Conservation (phyloP, 345 rosid species). For the Eucalyptus shirleyi region DNA sequence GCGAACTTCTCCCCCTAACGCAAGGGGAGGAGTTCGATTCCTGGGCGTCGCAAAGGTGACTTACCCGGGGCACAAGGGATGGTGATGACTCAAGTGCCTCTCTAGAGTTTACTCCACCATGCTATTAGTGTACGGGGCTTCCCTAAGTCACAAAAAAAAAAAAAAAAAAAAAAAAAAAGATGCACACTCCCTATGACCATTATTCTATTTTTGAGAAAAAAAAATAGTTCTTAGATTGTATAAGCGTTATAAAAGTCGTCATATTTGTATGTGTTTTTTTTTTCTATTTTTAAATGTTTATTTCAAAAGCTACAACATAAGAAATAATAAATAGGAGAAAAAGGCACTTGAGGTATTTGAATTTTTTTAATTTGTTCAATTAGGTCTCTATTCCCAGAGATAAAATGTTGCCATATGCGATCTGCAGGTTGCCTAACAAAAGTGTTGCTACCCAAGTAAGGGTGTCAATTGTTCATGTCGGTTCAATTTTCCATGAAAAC, state of each 20-base stretch:
- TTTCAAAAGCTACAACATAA: background rate
- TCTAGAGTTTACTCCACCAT: no score
- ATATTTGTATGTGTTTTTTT: background rate
- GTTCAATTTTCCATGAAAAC: no score
- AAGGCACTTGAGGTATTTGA: background rate
- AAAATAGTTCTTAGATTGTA: background rate
- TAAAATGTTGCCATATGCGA: no score
- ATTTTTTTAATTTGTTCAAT: background rate
- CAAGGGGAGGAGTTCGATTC: no score
- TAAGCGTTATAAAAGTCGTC: background rate
- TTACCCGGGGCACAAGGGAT: no score
- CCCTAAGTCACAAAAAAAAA: no score
- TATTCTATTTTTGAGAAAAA: background rate
- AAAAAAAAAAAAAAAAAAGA: background rate
- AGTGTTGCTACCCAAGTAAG: no score
- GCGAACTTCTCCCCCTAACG: no score
- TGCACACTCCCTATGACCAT: background rate
- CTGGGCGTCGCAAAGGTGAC: no score
- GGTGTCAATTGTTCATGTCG: no score
- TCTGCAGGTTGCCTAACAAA: accelerated
- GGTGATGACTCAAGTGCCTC: no score
- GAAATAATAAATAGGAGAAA: background rate
- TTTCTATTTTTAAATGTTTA: background rate
- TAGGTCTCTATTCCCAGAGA: background rate
- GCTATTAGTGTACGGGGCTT: no score